Base-by-base conservation (phyloP, 805 yeast species). In the Starmerella gropengiesseri region DNA sequence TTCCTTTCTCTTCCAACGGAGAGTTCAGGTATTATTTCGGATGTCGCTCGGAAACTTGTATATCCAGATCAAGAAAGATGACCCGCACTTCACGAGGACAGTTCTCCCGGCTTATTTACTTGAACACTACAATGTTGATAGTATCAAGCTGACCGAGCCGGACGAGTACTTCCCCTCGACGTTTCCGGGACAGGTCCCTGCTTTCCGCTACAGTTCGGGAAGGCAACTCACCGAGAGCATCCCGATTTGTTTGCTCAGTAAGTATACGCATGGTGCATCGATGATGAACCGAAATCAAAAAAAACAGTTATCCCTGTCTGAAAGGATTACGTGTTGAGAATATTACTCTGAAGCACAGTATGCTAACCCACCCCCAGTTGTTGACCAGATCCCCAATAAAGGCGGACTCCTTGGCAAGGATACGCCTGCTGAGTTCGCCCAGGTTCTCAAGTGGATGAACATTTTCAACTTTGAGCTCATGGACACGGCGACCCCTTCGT, bases 401-500 rank as follows among this genome's bases (percentile, higher is more conserved):
- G 57, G 63, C 43, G 65, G 64, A 52, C 69, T 80, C 51, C 66
- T 75, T 52, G 96, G 95, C 57, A 72, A 74, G 62, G 69, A 41
- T 14, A 26, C 46, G 17, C 37, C 41, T 2, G 49, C 41, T 11
- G 37, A 47, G 21, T 18, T 74, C 59, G 84, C 82, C 47, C 63
- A 64, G 55, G 68, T 85, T 56, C 61, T 86, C 54, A 77, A 69
- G 66, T 86, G 94, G 93, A 56, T 78, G 61, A 82, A 94, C 2
- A 66, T 82, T 54, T 69, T 77, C 61, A 83, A 80, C 70, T 56
- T 73, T 54, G 95, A 87, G 55, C 54, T 81, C 45, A 60, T 79
- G 52, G 56, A 66, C 36, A 55, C 63, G 45, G 54, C 70, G 40
- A 71, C 72, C 45, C 55, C 51, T 29, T 73, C 74, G 51, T 74